Conservation (phyloP, 2,329 filamentous ascomycete species). For the Aspergillus sp. region DNA sequence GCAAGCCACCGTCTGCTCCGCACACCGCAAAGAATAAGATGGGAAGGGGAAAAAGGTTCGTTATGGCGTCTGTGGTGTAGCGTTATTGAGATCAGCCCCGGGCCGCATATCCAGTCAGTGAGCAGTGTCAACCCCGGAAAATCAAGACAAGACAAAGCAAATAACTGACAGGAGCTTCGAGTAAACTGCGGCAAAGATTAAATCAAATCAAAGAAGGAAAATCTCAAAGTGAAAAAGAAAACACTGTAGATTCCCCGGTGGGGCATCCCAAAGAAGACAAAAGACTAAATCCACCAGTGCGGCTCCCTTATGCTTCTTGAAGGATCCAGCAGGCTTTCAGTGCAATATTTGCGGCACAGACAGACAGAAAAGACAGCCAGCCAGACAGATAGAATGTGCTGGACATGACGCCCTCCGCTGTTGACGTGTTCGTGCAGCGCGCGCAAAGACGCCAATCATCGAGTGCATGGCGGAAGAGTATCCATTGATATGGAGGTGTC, state of each 20-base stretch:
- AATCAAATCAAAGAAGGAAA: neutral
- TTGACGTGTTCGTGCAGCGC: slow-evolving; percentile 25
- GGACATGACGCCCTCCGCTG: slow-evolving; percentile 11
- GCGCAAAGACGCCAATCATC: slow-evolving; percentile 12
- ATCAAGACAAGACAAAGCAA: neutral
- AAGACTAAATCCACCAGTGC: neutral
- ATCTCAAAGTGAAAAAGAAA: neutral
- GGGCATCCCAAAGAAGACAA: neutral
- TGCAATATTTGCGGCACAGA: neutral
- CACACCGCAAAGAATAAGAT: neutral
- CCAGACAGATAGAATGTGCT: neutral
- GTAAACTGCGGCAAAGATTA: neutral
- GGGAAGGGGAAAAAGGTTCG: slow-evolving; percentile 3
- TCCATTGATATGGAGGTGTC: neutral
- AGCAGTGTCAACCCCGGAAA: neutral
- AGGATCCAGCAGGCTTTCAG: neutral
- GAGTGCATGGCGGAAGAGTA: slow-evolving; percentile 10
- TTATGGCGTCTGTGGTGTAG: slow-evolving; percentile 7
- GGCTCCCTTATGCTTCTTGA: neutral
- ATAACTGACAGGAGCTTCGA: neutral
- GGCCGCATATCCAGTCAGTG: slow-evolving; percentile 9
- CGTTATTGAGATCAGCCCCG: slow-evolving; percentile 8
- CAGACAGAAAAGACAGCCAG: slow-evolving; percentile 4
- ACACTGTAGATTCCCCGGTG: neutral
- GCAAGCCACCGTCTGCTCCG: neutral